Evolutionary conservation across 2,329 filamentous ascomycete species (phyloP).

Genomic region (Sporothrix humicola): DNA sequence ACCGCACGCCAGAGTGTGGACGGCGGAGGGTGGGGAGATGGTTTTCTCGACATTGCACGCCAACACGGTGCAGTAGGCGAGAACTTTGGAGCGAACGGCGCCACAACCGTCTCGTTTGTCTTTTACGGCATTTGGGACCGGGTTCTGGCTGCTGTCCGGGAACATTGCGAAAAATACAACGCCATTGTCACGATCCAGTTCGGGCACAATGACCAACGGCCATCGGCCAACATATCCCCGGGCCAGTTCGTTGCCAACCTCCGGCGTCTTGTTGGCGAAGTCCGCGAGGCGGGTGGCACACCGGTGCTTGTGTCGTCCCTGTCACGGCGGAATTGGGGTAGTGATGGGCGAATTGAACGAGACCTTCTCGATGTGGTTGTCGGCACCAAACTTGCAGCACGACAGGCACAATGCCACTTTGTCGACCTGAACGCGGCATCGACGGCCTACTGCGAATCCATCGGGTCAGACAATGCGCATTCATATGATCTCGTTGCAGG

Average conservation of each 20-base stretch:
- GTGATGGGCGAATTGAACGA: not conserved
- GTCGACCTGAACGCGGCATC: not conserved
- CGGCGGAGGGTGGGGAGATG: not conserved
- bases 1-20: not conserved
- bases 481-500: not conserved
- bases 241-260: constrained; percentile 2
- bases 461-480: not conserved
- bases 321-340: not conserved
- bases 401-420: not conserved
- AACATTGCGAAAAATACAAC: not conserved
- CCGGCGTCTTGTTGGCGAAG: not conserved
- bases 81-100: not conserved
- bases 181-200: constrained; percentile 12
- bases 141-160: not conserved
- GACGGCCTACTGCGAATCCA: not conserved
- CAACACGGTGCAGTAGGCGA: not conserved
- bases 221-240: not conserved
- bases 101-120: not conserved
- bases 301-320: not conserved
- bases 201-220: not conserved
- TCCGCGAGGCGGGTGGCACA: not conserved
- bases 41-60: not conserved
- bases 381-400: not conserved
- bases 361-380: not conserved
- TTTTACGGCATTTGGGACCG: not conserved